These are phyloP conservation scores for Phymatotrichopsis omnivora DNA, from an alignment of 2,329 filamentous ascomycete species.

Conservation along the genomic window DNA sequence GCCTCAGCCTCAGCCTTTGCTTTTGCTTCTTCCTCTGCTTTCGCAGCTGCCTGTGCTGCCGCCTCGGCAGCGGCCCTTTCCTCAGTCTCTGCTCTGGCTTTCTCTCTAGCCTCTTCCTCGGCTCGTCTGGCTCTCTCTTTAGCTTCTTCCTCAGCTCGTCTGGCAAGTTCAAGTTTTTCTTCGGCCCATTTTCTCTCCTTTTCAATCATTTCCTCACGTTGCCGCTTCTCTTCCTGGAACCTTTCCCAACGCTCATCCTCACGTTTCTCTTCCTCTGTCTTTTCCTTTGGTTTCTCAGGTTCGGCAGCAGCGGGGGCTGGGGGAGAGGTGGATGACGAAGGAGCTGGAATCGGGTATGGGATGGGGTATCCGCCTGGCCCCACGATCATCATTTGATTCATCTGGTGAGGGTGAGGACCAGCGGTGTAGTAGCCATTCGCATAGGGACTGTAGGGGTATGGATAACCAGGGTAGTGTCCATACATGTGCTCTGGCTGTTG, in stretches of 20 bases:
- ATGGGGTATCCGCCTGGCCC: constrained; percentile 22
- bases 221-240: constrained; percentile 24
- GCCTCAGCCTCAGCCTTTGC: constrained; percentile 36
- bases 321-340: constrained; percentile 7
- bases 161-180: constrained; percentile 37
- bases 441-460: constrained; percentile 25
- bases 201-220: constrained; percentile 29
- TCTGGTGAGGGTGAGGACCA: constrained; percentile 25
- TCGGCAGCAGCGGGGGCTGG: constrained; percentile 19
- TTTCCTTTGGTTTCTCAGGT: constrained; percentile 25
- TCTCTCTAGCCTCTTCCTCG: constrained; percentile 18
- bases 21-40: constrained; percentile 38
- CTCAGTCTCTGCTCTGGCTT: constrained; percentile 24
- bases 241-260: constrained; percentile 21
- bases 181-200: constrained; percentile 27
- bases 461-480: constrained; percentile 21
- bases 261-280: constrained; percentile 26
- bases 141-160: constrained; percentile 32
- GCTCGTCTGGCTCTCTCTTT: constrained; percentile 23
- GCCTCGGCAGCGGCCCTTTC: constrained; percentile 37
- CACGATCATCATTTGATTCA: constrained; percentile 25
- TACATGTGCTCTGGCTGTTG: constrained; percentile 26
- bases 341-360: constrained; percentile 13
- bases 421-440: constrained; percentile 26
- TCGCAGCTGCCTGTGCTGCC: constrained; percentile 36